phyloP scores from a whole-genome alignment of 1,139 yeast genomes.

The Pichia sp. region DNA sequence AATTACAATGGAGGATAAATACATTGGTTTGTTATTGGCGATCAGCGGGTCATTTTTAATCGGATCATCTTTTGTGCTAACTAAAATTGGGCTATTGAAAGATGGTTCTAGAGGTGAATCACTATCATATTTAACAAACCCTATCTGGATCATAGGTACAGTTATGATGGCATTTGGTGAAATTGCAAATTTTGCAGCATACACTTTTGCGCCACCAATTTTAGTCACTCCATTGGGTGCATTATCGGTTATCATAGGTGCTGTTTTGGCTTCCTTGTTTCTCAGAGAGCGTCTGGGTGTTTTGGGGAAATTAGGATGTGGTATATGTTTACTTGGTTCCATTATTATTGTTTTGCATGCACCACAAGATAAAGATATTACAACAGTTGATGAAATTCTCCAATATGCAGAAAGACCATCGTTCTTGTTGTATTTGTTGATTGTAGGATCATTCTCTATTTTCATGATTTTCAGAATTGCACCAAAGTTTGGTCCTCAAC shows the following conservation, averaged over 20 bases:
- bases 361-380: constrained; percentile 84
- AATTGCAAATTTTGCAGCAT: constrained; percentile 88
- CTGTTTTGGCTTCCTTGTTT: constrained; percentile 79
- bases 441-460: constrained; percentile 58
- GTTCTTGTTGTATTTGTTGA: constrained; percentile 57
- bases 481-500: constrained; percentile 70
- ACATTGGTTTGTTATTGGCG: constrained; percentile 84
- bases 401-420: constrained; percentile 76
- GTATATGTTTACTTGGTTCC: constrained; percentile 81
- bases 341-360: constrained; percentile 90
- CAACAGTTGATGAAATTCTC: constrained; percentile 83
- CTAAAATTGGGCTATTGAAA: constrained; percentile 74
- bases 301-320: constrained; percentile 91
- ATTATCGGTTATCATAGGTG: constrained; percentile 81
- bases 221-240: constrained; percentile 92
- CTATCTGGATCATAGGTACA: constrained; percentile 96
- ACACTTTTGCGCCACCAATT: constrained; percentile 92
- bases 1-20: constrained; percentile 57
- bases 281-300: constrained; percentile 82
- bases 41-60: constrained; percentile 83
- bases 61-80: constrained; percentile 83
- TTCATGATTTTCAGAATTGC: constrained; percentile 81
- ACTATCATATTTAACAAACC: constrained; percentile 68
- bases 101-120: constrained; percentile 65
- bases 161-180: constrained; percentile 88